Base-by-base conservation (phyloP, 257 asterid species). In the Solanum bulbocastanum region DNA sequence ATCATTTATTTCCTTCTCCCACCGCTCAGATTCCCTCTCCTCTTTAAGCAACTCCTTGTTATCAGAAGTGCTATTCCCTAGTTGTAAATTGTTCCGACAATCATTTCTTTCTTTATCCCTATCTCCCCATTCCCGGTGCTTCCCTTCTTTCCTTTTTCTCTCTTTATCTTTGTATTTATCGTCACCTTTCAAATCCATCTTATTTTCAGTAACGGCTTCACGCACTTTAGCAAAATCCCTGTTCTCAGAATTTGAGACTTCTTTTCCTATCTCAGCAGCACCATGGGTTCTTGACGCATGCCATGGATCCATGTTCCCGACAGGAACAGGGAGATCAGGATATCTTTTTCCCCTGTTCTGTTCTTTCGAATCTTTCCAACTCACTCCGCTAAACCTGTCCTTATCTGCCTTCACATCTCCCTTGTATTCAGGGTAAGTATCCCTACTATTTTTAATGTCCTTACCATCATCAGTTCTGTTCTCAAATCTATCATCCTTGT, bases 41-140 rank as follows among this genome's bases (percentile, higher is more conserved):
- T 96, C 98, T 93, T 92, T 93, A 46, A 88, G 86, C 33, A 88
- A 87, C 49, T 94, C 98, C 91, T 94, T 97, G 92, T 89, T 94
- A 89, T 96, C 98, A 69, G 78, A 88, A 90, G 89, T 88, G 91
- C 89, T 91, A 89, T 87, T 91, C 86, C 89, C 93, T 72, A 90
- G 88, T 86, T 92, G 99, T 90, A 91, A 91, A 68, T 87, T 90
- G 91, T 82, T 92, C 90, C 95, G 91, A 44, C 96, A 95, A 83
- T 95, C 98, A 90, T 76, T 93, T 92, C 95, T 93, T 71, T 95
- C 99, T 94, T 93, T 96, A 86, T 96, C 99, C 91, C 93, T 93
- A 87, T 96, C 99, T 69, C 95, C 98, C 98, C 96, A 94, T 68
- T 97, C 99, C 90, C 98, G 92, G 69, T 93, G 98, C 90, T 95